A percentile compares a stretch with the other conserved stretches of the same genome.
phyloP scores from a whole-genome alignment of 106 monocot species.

The Xerophyta viscosa region DNA sequence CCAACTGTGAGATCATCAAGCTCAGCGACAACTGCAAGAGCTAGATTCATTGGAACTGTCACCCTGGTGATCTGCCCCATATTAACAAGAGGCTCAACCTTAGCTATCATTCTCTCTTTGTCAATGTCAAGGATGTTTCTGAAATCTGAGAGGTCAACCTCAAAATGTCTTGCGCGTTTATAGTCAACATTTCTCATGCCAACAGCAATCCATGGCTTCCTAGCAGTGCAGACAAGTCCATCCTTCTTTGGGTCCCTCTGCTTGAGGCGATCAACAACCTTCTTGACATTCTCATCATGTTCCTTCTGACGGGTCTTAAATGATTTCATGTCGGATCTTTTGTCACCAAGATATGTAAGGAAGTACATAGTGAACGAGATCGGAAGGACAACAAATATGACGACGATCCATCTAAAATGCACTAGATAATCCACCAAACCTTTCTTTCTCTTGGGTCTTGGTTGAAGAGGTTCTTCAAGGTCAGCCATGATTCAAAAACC shows the following conservation, averaged over 20 bases:
- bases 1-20: constrained; percentile 57
- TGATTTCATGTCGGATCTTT: constrained; percentile 31
- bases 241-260: constrained; percentile 38
- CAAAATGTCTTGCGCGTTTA: constrained; percentile 46
- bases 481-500: not conserved
- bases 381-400: constrained; percentile 45
- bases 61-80: constrained; percentile 47
- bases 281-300: constrained; percentile 42
- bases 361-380: constrained; percentile 32
- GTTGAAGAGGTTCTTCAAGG: too few species aligned
- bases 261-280: constrained; percentile 42
- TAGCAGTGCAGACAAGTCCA: constrained; percentile 47
- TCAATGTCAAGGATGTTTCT: constrained; percentile 45
- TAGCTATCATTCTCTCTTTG: constrained; percentile 45
- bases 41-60: constrained; percentile 51
- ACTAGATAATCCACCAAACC: constrained; percentile 29
- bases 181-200: constrained; percentile 59
- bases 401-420: constrained; percentile 35
- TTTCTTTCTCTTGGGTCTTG: constrained; percentile 28
- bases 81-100: constrained; percentile 42
- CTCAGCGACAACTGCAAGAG: constrained; percentile 50
- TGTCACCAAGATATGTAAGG: constrained; percentile 24
- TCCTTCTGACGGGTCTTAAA: constrained; percentile 35
- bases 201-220: constrained; percentile 47
- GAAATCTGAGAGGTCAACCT: constrained; percentile 47